phyloP scores from a whole-genome alignment of 495 filamentous ascomycete genomes.

The Hyaloscypha hepaticicola region DNA sequence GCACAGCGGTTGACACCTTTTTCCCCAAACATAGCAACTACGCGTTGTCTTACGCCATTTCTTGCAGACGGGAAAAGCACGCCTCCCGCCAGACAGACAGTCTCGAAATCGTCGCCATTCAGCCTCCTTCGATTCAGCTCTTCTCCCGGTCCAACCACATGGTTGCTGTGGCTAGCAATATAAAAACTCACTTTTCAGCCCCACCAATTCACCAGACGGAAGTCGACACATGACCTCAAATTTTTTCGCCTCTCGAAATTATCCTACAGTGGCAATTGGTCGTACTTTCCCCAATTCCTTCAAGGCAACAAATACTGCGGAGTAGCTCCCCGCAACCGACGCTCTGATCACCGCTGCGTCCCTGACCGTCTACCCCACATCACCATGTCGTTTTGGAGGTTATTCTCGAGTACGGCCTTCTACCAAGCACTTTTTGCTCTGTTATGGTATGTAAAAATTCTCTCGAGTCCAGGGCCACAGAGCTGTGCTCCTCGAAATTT shows the following conservation, averaged over 20 bases:
- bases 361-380: constrained; percentile 1
- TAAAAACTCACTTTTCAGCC: constrained; percentile 8
- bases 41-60: constrained; percentile 8
- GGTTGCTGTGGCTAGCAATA: neutral
- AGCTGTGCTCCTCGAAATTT: neutral
- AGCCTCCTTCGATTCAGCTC: neutral
- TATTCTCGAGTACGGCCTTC: neutral
- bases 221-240: constrained; percentile 18
- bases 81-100: constrained; percentile 8
- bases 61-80: constrained; percentile 3
- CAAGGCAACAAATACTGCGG: neutral
- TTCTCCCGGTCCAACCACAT: neutral
- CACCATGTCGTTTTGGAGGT: constrained; percentile 1
- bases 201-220: neutral
- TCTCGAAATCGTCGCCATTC: constrained; percentile 9
- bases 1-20: constrained; percentile 5
- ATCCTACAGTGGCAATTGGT: constrained; percentile 12
- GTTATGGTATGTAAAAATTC: neutral
- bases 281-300: neutral
- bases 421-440: neutral
- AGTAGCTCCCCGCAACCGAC: neutral
- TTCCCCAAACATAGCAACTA: constrained; percentile 1
- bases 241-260: neutral
- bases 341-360: neutral
- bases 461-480: neutral